Evolutionary conservation across 768 basidiomycete genomes (phyloP), one percentile per base, ranked within the genome.

Genomic region (Tylopilus intermedius): DNA sequence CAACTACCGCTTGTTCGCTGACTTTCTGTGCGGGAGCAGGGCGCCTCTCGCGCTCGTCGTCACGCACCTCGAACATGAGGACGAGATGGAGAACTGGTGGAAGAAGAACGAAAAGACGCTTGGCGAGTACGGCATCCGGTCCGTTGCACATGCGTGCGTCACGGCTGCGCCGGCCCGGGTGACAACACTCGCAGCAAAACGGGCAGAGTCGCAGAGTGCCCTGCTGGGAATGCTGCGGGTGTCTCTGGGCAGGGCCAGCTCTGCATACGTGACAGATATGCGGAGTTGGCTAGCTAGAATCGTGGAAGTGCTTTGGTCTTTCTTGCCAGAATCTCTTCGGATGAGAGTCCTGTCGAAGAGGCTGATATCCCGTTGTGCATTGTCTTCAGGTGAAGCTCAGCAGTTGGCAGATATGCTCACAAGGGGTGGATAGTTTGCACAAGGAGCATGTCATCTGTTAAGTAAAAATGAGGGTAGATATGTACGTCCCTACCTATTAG

Each of bases 21-120:
- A 60, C n/a, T 15, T 59, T 24, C 10, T 60, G 21, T 57, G 59
- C 22, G 55, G 5, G 2, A 35, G 40, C 27, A 21, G 46, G 6
- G 58, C 53, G 2, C 58, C 51, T 1, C 47, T 59, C 14, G 58
- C 57, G 4, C n/a, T 59, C 44, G 33, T 59, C 18, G 46, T 59
- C 24, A 59, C 58, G 1, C n/a, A 51, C 8, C 30, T 59, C 8
- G 58, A 59, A 29, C 2, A 15, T 2, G 44, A 59, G 9, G 22
- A 43, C 9, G 21, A 22, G 0, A 59, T 58, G 58, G 58, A 54
- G 40, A 5, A 45, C 4, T 60, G 59, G 59, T 60, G 59, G 59
- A 14, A 2, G 5, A 45, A 14, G 5, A 60, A 60, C n/a, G 44
- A 27, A n/a, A 1, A 6, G 15, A 48, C 30, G 5, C 30, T 60